A percentile compares a stretch with the other conserved stretches of the same genome.
Conservation (phyloP, 352 stramenopile genomes). For the Halophytophthora polymorphica region DNA sequence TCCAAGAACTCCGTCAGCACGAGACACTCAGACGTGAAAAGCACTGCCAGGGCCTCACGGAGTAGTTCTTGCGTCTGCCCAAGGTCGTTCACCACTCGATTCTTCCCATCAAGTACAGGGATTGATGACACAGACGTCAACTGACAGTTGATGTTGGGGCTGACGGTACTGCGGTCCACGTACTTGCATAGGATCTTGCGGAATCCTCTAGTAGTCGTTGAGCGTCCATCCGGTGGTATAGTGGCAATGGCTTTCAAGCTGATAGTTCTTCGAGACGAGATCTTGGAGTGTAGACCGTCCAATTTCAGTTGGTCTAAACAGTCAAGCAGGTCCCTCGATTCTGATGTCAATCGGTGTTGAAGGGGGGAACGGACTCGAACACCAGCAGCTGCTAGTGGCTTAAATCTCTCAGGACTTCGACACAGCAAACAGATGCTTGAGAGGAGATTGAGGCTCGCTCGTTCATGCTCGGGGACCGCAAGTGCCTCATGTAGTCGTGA, state of each 20-base stretch:
- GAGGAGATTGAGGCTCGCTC: conserved; percentile 1
- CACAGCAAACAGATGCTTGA: conserved; percentile 5
- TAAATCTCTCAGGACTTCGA: conserved; percentile 1
- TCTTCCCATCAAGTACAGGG: too few species aligned
- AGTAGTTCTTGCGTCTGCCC: conserved; percentile 3
- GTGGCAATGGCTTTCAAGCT: too few species aligned
- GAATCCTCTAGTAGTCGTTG: too few species aligned
- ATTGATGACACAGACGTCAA: too few species aligned
- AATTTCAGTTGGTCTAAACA: too few species aligned
- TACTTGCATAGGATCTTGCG: too few species aligned
- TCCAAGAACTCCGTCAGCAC: conserved; percentile 34
- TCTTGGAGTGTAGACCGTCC: too few species aligned
- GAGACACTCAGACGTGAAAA: conserved; percentile 33
- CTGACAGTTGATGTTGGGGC: too few species aligned
- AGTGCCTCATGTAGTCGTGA: neutral
- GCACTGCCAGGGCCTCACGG: conserved; percentile 9
- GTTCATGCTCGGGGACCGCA: neutral
- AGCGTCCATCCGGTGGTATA: too few species aligned
- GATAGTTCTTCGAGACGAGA: too few species aligned
- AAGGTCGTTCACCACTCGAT: too few species aligned
- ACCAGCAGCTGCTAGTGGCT: neutral
- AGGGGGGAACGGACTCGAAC: conserved; percentile 10
- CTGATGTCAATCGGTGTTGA: neutral
- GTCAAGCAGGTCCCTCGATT: neutral
- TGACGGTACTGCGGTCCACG: too few species aligned